Percentiles rank a stretch among this genome's conserved stretches.
These are phyloP conservation scores for Podila epigama DNA, from an alignment of 192 early-diverging fungal genomes.

Conservation along the genomic window DNA sequence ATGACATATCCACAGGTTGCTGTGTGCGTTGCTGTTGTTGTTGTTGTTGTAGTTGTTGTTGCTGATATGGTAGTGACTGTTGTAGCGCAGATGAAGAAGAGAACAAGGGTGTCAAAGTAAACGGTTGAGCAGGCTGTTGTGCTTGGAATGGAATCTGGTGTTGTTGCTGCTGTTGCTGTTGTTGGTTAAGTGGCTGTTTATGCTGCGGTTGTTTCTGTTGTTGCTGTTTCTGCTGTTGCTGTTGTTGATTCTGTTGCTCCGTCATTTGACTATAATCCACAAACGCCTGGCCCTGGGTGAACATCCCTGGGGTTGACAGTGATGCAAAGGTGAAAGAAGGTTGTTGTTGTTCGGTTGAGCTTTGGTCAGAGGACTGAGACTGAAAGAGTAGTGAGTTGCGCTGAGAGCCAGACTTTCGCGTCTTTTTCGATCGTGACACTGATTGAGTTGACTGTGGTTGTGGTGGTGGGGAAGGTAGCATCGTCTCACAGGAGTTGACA, in stretches of 20 bases:
- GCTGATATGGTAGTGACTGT: slow-evolving; percentile 19
- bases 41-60: slow-evolving; percentile 2
- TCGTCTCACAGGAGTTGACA: too few species aligned
- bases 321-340: slow-evolving; percentile 28
- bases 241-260: slow-evolving; percentile 3
- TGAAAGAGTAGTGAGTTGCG: slow-evolving; percentile 19
- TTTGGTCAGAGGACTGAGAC: neutral
- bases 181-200: slow-evolving; percentile 9
- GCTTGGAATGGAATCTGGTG: slow-evolving; percentile 8
- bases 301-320: slow-evolving; percentile 39
- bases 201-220: slow-evolving; percentile 3
- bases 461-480: too few species aligned
- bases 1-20: neutral
- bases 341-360: neutral
- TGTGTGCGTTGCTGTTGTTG: neutral
- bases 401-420: slow-evolving; percentile 5
- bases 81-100: slow-evolving; percentile 24
- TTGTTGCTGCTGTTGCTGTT: slow-evolving; percentile 1
- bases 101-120: slow-evolving; percentile 33
- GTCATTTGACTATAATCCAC: slow-evolving; percentile 16
- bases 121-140: slow-evolving; percentile 17
- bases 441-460: neutral
- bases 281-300: slow-evolving; percentile 41
- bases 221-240: slow-evolving; percentile 5
- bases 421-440: slow-evolving; percentile 12